Conservation (phyloP, 441 rosid species). For the Erodium texanum region DNA sequence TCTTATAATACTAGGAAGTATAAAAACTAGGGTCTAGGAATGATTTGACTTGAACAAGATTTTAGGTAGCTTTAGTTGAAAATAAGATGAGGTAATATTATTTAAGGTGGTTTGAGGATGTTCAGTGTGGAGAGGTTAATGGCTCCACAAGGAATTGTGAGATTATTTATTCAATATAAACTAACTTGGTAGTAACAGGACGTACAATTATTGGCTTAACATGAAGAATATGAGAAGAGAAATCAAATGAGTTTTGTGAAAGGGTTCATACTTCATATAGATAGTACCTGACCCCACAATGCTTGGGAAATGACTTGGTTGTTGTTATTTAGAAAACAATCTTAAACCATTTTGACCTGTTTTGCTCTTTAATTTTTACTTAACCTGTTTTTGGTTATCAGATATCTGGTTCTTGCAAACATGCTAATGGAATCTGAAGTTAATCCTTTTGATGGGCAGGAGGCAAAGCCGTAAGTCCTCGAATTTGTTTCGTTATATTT, state of each 20-base stretch:
- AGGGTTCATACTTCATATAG: no score
- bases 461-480: conserved; percentile 93
- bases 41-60: background rate
- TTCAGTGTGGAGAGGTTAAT: background rate
- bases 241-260: background rate
- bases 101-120: background rate
- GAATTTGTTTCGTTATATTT: background rate
- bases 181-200: background rate
- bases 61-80: background rate
- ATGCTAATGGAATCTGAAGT: conserved; percentile 99
- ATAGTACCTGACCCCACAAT: background rate
- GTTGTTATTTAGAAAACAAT: background rate
- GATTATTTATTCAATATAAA: no score
- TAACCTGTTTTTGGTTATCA: conserved; percentile 18
- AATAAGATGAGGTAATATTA: no score
- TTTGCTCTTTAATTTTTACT: background rate
- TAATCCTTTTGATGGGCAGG: conserved; percentile 98
- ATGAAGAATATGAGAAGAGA: background rate
- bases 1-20: background rate
- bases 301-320: background rate
- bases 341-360: background rate
- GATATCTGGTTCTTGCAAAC: conserved; percentile 95
- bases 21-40: no score
- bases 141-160: background rate
- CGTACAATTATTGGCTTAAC: background rate